These are phyloP conservation scores for Candida gorgasii DNA, from an alignment of 805 yeast species.

Conservation along the genomic window DNA sequence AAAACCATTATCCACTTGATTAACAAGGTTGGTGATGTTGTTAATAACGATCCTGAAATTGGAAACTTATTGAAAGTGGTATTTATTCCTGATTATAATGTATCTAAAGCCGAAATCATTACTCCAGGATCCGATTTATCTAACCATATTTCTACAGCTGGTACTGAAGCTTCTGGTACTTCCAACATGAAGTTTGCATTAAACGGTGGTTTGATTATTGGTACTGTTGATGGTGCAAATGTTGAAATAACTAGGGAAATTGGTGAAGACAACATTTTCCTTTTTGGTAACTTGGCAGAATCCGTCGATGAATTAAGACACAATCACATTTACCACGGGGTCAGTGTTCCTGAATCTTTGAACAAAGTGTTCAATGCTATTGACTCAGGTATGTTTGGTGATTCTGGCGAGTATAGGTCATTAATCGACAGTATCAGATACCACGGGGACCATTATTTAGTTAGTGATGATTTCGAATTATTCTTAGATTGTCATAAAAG, in stretches of 20 bases:
- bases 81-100: constrained; percentile 89
- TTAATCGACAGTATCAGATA: constrained; percentile 67
- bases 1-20: constrained; percentile 84
- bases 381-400: constrained; percentile 72
- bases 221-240: constrained; percentile 97
- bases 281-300: constrained; percentile 89
- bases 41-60: constrained; percentile 75
- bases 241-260: constrained; percentile 93
- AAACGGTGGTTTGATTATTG: constrained; percentile 91
- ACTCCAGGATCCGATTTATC: constrained; percentile 88
- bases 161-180: constrained; percentile 96
- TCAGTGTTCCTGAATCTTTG: constrained; percentile 59
- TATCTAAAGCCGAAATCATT: constrained; percentile 89
- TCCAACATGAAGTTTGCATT: constrained; percentile 94
- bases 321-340: constrained; percentile 64
- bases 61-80: constrained; percentile 80
- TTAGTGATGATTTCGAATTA: constrained; percentile 85
- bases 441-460: constrained; percentile 86
- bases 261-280: constrained; percentile 89
- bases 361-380: constrained; percentile 63
- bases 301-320: constrained; percentile 84
- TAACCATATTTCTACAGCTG: constrained; percentile 95
- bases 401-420: constrained; percentile 61
- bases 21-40: constrained; percentile 76
- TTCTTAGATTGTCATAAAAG: constrained; percentile 78